Percentiles rank a stretch among this genome's conserved stretches.
Conservation (phyloP, 257 asterid species). For the Nicotiana tabacum region DNA sequence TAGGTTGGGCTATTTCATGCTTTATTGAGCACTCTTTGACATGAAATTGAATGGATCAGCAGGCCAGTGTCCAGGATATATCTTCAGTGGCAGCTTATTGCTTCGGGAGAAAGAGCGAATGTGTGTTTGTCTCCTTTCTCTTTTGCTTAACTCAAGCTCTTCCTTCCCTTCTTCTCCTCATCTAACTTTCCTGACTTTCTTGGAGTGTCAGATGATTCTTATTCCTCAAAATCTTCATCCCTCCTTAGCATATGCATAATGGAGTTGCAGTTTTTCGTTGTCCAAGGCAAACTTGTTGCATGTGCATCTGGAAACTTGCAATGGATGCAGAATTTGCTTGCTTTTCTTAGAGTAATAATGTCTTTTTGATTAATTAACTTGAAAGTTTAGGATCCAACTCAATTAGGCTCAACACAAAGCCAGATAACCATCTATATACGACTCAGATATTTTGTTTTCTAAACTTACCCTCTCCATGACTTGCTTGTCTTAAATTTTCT, state of each 20-base stretch:
- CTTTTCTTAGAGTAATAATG: background rate
- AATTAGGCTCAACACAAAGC: background rate
- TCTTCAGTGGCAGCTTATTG: slow-evolving; percentile 99
- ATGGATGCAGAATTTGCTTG: background rate
- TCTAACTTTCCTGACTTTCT: slow-evolving; percentile 44
- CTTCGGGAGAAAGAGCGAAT: slow-evolving; percentile 91
- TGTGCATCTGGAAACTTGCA: background rate
- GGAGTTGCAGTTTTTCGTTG: background rate
- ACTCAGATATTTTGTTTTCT: background rate
- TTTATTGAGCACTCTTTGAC: slow-evolving; percentile 71
- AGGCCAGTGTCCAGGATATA: slow-evolving; percentile 96
- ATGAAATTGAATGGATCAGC: slow-evolving; percentile 94
- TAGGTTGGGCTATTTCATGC: slow-evolving; percentile 52
- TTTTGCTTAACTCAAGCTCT: slow-evolving; percentile 82
- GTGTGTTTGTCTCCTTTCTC: slow-evolving; percentile 99
- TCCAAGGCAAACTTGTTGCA: slow-evolving; percentile 3
- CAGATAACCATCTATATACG: background rate
- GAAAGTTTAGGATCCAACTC: background rate
- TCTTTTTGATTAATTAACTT: background rate
- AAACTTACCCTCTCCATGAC: background rate
- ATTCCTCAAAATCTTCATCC: slow-evolving; percentile 9
- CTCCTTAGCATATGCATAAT: slow-evolving; percentile 6
- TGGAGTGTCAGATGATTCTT: slow-evolving; percentile 23
- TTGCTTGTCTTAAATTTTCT: background rate
- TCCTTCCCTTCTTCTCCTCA: slow-evolving; percentile 57